A percentile compares a stretch with the other conserved stretches of the same genome.
Conservation (phyloP, 164 flowering plant species). For the Nelumbo lutea region DNA sequence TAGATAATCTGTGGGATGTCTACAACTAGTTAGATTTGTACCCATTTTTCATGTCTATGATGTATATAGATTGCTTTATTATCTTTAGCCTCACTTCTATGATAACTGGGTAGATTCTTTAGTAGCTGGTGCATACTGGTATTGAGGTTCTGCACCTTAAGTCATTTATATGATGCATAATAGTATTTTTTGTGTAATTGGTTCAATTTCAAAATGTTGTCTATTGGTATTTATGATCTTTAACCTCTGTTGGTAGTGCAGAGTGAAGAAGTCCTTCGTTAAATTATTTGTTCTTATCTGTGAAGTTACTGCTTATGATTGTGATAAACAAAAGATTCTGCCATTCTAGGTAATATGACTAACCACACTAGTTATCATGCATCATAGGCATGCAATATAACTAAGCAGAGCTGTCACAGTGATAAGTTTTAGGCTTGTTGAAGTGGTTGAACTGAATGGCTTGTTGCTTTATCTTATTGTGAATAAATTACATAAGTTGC, state of each 20-base stretch:
- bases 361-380: background rate
- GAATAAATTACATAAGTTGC: too few species aligned
- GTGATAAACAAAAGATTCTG: slow-evolving; percentile 65
- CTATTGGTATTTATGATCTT: background rate
- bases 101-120: background rate
- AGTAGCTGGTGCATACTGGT: background rate
- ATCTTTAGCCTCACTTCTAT: background rate
- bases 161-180: background rate
- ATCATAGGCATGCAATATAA: too few species aligned
- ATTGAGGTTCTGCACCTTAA: background rate
- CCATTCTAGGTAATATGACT: slow-evolving; percentile 75
- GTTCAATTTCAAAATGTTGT: background rate
- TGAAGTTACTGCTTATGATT: slow-evolving; percentile 90
- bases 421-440: too few species aligned
- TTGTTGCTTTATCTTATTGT: too few species aligned
- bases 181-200: background rate
- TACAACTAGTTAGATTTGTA: background rate
- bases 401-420: too few species aligned
- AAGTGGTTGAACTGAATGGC: too few species aligned
- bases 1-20: background rate
- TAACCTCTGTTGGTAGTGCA: slow-evolving; percentile 34
- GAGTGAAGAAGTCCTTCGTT: slow-evolving; percentile 69
- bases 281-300: slow-evolving; percentile 87
- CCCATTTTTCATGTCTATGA: background rate
- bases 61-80: background rate